phyloP scores from a whole-genome alignment of 768 basidiomycete genomes.

The Trametes cubensis region DNA sequence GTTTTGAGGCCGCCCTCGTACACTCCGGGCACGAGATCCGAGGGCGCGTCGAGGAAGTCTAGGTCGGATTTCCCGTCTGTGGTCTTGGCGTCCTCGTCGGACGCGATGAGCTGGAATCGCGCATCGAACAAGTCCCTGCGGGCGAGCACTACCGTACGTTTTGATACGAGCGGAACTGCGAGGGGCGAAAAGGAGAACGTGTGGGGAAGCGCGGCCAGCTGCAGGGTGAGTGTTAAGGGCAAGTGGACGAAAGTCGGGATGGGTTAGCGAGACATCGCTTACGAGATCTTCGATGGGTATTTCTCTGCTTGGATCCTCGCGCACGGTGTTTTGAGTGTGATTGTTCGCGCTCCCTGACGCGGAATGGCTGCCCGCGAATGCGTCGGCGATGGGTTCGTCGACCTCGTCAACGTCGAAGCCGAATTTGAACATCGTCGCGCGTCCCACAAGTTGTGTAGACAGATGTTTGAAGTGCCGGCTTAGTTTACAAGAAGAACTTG shows the following conservation, averaged over 20 bases:
- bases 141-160: conserved; percentile 44
- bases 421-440: conserved; percentile 63
- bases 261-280: background rate
- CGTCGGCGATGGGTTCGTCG: conserved; percentile 32
- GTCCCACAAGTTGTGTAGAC: too few species aligned
- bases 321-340: background rate
- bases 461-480: too few species aligned
- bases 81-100: conserved; percentile 32
- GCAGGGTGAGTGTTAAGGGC: conserved; percentile 25
- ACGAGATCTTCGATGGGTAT: conserved; percentile 27
- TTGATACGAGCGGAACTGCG: conserved; percentile 47
- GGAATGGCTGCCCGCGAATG: background rate
- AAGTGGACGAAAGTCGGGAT: background rate
- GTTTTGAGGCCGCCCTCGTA: conserved; percentile 98
- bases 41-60: conserved; percentile 76
- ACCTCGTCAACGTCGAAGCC: conserved; percentile 63
- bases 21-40: conserved; percentile 87
- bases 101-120: conserved; percentile 83
- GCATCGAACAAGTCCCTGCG: conserved; percentile 94
- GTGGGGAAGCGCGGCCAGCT: conserved; percentile 72
- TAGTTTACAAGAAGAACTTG: too few species aligned
- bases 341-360: background rate
- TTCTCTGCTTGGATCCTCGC: conserved; percentile 31
- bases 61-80: conserved; percentile 41
- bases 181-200: conserved; percentile 83